Conservation (phyloP, 148 eudicot species). For the Nepenthes gracilis region DNA sequence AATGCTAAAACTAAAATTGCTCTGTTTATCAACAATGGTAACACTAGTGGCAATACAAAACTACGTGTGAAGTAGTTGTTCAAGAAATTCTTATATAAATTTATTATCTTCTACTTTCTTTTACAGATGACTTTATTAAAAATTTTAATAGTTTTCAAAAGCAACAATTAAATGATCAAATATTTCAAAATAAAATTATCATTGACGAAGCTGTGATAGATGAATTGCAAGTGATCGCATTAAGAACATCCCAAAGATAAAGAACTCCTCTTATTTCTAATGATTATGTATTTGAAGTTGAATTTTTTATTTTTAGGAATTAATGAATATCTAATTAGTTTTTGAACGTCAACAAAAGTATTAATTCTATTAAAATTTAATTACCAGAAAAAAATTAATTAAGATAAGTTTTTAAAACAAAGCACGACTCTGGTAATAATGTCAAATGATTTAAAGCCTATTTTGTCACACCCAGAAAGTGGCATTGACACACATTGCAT, state of each 20-base stretch:
- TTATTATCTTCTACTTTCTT: not conserved
- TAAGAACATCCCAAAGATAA: not conserved
- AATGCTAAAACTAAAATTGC: constrained; percentile 1
- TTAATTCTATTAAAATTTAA: no score
- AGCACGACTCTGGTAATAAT: no score
- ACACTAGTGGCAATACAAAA: constrained; percentile 6
- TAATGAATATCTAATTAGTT: not conserved
- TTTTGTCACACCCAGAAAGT: no score
- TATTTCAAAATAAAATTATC: not conserved
- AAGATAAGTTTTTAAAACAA: no score
- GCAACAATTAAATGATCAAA: not conserved
- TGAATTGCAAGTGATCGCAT: not conserved
- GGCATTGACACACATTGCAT: no score
- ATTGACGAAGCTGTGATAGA: not conserved
- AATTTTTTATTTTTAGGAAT: not conserved
- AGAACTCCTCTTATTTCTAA: not conserved
- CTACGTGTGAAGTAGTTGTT: not conserved
- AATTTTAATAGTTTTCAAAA: not conserved
- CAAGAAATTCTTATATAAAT: not conserved
- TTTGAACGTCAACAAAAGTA: no score
- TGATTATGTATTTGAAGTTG: not conserved
- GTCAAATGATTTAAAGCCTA: no score
- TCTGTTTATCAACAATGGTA: constrained; percentile 2
- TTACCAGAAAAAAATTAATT: no score
- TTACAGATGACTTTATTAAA: not conserved